phyloP scores from a whole-genome alignment of 2,329 filamentous ascomycete species.

The Botrytis sinoallii region DNA sequence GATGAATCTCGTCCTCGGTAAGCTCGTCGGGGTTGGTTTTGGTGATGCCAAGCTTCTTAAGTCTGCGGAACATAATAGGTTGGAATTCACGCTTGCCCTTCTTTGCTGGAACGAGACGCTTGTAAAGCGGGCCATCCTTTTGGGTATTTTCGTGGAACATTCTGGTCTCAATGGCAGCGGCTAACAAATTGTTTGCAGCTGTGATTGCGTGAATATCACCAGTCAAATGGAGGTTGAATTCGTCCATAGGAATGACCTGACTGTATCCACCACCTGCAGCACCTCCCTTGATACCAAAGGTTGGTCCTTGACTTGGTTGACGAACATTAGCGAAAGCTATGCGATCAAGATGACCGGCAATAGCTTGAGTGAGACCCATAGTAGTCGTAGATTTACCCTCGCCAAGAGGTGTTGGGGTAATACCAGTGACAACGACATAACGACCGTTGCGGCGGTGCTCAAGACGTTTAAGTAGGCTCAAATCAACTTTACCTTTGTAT shows the following conservation, averaged over 20 bases:
- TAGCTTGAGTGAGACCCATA: conserved; percentile 88
- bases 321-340: conserved; percentile 95
- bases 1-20: conserved; percentile 80
- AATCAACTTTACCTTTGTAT: conserved; percentile 93
- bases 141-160: conserved; percentile 98
- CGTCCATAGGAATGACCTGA: conserved; percentile 99
- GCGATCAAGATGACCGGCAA: conserved; percentile 82
- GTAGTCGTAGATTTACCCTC: conserved; percentile 99
- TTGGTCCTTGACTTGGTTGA: conserved; percentile 94
- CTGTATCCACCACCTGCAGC: conserved; percentile 97
- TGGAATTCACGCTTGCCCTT: conserved; percentile 85
- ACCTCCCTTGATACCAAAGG: conserved; percentile 98
- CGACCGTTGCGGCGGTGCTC: conserved; percentile 83
- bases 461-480: conserved; percentile 76
- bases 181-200: conserved; percentile 93
- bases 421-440: conserved; percentile 91
- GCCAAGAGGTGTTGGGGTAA: conserved; percentile 92
- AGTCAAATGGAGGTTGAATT: conserved; percentile 97
- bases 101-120: conserved; percentile 82
- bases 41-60: conserved; percentile 93
- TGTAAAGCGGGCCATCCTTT: conserved; percentile 84
- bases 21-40: conserved; percentile 92
- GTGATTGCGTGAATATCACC: conserved; percentile 98
- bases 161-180: conserved; percentile 92
- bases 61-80: conserved; percentile 84